Evolutionary conservation across 1,139 yeast species (phyloP), one percentile per base, ranked within the genome.

Genomic region (Pichia kudriavzevii): DNA sequence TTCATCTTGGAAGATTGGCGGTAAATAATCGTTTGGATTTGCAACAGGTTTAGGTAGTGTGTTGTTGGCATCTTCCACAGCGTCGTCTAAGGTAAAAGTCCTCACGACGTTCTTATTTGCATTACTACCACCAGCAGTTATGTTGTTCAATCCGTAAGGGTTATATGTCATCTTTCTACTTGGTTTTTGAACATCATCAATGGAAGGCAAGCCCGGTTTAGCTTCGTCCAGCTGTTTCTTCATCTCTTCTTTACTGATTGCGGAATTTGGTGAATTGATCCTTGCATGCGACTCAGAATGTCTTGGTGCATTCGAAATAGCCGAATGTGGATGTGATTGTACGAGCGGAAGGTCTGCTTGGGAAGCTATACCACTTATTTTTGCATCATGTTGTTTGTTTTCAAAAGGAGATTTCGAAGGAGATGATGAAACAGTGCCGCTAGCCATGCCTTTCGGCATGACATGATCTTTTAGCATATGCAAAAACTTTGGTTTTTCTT

Each of bases 11-110:
- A 73, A 64, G 7, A 69, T 72, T 0, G 54, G 61, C 0, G 91
- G 88, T 28, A 81, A 57, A 46, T 60, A 67, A 26, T 71, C 74
- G 54, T 81, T 80, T 4, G 93, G 93, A 48, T 75, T 73, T 14
- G 72, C 72, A 19, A 80, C 72, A 0, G 91, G 91, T 42, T 75
- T 66, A 4, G 77, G 70, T 38, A 81, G 58, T 13, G 75, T 57
- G 32, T 77, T 65, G 22, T 55, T 44, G 32, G 57, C 59, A 22
- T 66, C 67, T 22, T 63, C 64, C 14, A 61, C 62, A 9, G 51
- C 44, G 28, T 45, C 41, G 38, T 49, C 51, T 28, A 40, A 39
- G 7, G 43, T 27, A 16, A 36, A 37, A 4, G 35, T 15, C 22
- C 36, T 31, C 18, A 22, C 7, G 28, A 2, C 30, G 7, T 11